Base-by-base conservation (phyloP, 768 basidiomycete species). In the Russula vinacea region DNA sequence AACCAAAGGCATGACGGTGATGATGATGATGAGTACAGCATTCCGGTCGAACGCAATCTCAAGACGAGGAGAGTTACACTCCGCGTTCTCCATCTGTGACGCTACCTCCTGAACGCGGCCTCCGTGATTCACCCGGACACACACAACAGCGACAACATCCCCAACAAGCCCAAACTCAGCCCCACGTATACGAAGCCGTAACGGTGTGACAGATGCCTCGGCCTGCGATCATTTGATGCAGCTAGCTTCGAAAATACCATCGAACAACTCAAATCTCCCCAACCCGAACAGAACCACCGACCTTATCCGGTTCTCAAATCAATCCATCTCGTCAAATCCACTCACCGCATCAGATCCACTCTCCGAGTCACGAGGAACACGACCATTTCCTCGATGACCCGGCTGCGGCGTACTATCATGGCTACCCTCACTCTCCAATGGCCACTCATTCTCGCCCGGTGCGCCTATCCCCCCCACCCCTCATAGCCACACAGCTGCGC, bases 391-490 rank as follows among this genome's bases (percentile, higher is more conserved):
- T 79, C 51, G 85, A 88, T 50, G 85, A 88, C 68, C 76, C 85
- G 0, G 78, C 83, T 0, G 80, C 81, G 0, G 76, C 83, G 16
- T 88, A 86, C 72, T 76, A 88, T 44, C 84, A 84, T 60, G 72
- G 80, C 0, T 88, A 86, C 70, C 76, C 84, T 24, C 81, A 79
- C 32, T 81, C 84, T 1, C 78, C 82, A 6, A 57, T 60, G 58
- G 45, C 58, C 10, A 60, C 61, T 24, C 66, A 70, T 51, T 54
- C 67, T 3, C 84, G 90, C 0, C 89, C 88, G 0, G 85, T 62
- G 90, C 88, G 0, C 90, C 90, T 19, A 81, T 91, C 45, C 90
- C 90, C 0, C 89, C 90, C 0, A 92, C 90, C 0, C 90, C 89
- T 3, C 87, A 88, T 60, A 86, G 83, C 55, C 86, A 88, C 62